Conservation (phyloP, 1,139 yeast genomes). For the Diutina sp. region DNA sequence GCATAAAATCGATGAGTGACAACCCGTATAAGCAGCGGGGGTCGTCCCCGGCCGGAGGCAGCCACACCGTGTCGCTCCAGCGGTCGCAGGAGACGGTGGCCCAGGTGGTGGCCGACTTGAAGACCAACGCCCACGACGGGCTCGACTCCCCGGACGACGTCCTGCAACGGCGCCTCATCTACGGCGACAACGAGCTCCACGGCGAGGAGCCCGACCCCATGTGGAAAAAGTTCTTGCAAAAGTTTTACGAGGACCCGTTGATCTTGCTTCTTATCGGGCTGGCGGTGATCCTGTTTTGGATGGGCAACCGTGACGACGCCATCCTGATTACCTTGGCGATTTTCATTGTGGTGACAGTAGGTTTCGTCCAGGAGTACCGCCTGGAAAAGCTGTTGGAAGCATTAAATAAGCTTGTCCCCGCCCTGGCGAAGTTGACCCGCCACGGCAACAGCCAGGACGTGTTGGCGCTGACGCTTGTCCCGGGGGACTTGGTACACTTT, state of each 20-base stretch:
- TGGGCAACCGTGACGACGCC: conserved; percentile 94
- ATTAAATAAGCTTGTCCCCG: conserved; percentile 82
- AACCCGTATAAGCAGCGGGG: background rate
- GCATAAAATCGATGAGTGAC: background rate
- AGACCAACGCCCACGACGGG: conserved; percentile 49
- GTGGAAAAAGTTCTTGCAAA: conserved; percentile 54
- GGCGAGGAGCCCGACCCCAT: conserved; percentile 69
- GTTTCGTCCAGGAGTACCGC: conserved; percentile 91
- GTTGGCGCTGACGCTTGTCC: conserved; percentile 76
- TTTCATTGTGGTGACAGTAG: conserved; percentile 83
- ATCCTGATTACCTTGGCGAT: conserved; percentile 81
- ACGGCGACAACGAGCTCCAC: conserved; percentile 67
- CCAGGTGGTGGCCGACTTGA: conserved; percentile 47
- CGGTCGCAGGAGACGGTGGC: conserved; percentile 48
- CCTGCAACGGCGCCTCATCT: conserved; percentile 51
- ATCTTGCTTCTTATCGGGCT: conserved; percentile 80
- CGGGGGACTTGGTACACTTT: conserved; percentile 87
- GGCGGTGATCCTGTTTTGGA: conserved; percentile 68
- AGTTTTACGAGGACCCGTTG: conserved; percentile 81
- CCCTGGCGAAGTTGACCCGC: conserved; percentile 81
- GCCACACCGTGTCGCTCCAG: conserved; percentile 29
- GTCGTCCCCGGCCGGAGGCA: background rate
- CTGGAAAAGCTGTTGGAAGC: conserved; percentile 91
- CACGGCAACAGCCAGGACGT: conserved; percentile 66
- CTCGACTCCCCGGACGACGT: conserved; percentile 58